These are phyloP conservation scores for Acacia concinna DNA, from an alignment of 331 rosid genomes.

Conservation along the genomic window DNA sequence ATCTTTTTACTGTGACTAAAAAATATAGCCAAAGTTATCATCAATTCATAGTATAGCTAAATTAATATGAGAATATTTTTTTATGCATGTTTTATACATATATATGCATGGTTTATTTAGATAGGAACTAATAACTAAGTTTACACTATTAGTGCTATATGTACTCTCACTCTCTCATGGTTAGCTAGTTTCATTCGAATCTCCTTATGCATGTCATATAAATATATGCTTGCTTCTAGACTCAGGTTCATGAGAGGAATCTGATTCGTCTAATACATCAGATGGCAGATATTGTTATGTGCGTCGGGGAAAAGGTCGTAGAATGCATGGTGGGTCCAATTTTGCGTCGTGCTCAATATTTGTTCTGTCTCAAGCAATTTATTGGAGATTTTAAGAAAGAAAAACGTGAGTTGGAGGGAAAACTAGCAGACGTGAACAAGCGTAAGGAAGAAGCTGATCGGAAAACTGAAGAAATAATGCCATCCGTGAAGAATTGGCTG, in stretches of 20 bases:
- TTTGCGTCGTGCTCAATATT: background rate
- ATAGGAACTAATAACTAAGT: too few relatives aligned
- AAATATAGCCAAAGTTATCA: background rate
- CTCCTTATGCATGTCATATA: too few relatives aligned
- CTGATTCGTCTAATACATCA: background rate
- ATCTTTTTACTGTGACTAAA: too few relatives aligned
- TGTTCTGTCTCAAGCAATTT: constrained; percentile 10
- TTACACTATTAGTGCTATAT: too few relatives aligned
- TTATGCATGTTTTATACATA: too few relatives aligned
- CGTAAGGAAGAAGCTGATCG: background rate
- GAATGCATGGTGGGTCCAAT: background rate
- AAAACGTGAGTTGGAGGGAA: background rate
- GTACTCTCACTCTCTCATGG: too few relatives aligned
- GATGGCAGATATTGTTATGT: constrained; percentile 4
- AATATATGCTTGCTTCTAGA: too few relatives aligned
- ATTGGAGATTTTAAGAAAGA: background rate
- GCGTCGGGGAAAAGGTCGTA: background rate
- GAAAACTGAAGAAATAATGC: constrained; percentile 4
- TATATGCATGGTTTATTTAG: too few relatives aligned
- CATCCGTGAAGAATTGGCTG: background rate
- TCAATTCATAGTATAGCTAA: background rate
- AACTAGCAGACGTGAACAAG: background rate
- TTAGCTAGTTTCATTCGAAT: too few relatives aligned
- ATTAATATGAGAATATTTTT: too few relatives aligned
- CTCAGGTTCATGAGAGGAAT: too few relatives aligned